Base-by-base conservation (phyloP, 73 alveolate genomes). In the Paramecium octaurelia region DNA sequence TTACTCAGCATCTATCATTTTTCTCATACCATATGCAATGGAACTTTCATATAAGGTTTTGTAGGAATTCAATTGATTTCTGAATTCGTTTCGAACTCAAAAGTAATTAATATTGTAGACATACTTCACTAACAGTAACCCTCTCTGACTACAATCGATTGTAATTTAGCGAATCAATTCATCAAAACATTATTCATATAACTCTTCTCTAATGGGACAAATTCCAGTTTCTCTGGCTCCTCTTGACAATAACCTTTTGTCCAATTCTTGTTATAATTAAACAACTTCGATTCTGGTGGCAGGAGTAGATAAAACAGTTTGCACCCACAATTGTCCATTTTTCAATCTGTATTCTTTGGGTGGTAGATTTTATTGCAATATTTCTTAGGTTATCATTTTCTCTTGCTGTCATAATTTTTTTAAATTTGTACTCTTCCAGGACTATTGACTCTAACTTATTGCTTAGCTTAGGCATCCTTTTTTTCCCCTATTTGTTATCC, bases 21-120 rank as follows among this genome's bases (percentile, higher is more conserved):
- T 98, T 71, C 99, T 93, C 98, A 98, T 97, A 60, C 99, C 99
- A 92, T 93, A 98, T 29, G 99, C 99, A 34, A 98, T 98, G 8
- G 99, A 95, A 84, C 98, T 93, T 93, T 98, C 99, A 93, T 98
- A 98, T 85, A 98, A 94, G 50, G 98, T 96, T 92, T 98, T 95
- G 89, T 98, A 98, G 16, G 99, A 98, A 57, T 97, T 83, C 88
- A 89, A 89, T 89, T 89, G 34, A 89, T 89, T 89, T 14, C 84
- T 14, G 36, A 89, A 89, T 44, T 89, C 94, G 21, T 89, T 83
- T 29, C 94, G 68, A 9, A 89, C 94, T 89, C 94, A 58, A 44
- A 40, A 40, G 21, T 4, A 18, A 80, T 80, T 3, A 24, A 8
- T 1, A 1, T 6, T 80, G 31, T 20, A 42, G 46, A 43, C 12